These are phyloP conservation scores for Leccinum subrobustum DNA, from an alignment of 1,284 basidiomycete species.

Conservation along the genomic window DNA sequence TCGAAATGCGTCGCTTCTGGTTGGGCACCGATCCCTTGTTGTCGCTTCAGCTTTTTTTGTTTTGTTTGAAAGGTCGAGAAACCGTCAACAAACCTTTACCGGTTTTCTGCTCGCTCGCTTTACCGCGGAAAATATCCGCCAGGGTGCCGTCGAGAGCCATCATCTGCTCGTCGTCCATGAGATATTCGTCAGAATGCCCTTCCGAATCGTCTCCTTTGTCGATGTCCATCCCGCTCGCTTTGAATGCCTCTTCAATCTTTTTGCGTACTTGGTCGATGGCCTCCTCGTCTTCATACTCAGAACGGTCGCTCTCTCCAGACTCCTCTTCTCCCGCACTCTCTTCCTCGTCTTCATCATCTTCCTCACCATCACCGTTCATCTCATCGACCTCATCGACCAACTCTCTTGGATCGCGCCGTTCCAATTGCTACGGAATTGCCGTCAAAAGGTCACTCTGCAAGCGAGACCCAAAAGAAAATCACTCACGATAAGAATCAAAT, in stretches of 20 bases:
- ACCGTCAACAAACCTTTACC: conserved; percentile 54
- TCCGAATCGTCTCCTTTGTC: conserved; percentile 44
- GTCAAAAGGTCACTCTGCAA: not conserved
- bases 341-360: conserved; percentile 41
- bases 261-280: conserved; percentile 70
- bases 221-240: conserved; percentile 68
- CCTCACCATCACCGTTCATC: conserved; percentile 36
- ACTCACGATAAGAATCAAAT: conserved; percentile 82
- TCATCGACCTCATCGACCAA: conserved; percentile 45
- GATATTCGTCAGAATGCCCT: conserved; percentile 59
- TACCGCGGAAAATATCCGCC: conserved; percentile 82
- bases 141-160: conserved; percentile 93
- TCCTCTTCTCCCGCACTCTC: conserved; percentile 36
- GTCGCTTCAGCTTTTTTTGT: not conserved
- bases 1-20: conserved; percentile 92
- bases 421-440: conserved; percentile 66
- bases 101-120: conserved; percentile 59
- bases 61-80: not conserved
- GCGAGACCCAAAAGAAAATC: not conserved
- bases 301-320: conserved; percentile 33
- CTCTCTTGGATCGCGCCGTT: conserved; percentile 63
- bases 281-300: conserved; percentile 47
- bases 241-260: conserved; percentile 78
- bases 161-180: conserved; percentile 98
- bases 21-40: conserved; percentile 57